Evolutionary conservation across 257 asterid species (phyloP).

Genomic region (Catharanthus roseus): DNA sequence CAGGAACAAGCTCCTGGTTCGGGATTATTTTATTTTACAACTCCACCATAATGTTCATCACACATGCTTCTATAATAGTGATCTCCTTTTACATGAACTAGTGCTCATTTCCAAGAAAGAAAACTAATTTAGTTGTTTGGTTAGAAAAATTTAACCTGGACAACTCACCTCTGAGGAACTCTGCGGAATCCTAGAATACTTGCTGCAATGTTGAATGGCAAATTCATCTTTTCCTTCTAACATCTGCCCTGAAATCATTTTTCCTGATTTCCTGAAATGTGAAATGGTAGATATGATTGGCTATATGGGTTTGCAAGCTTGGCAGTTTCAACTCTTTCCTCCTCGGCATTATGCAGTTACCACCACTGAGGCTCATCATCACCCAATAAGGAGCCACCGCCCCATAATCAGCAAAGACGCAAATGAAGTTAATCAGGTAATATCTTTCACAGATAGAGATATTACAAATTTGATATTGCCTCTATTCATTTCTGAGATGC

Average conservation of each 20-base stretch:
- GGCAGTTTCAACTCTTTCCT: neutral
- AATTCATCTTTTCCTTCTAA: neutral
- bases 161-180: neutral
- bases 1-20: neutral
- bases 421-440: neutral
- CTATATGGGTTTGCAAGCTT: neutral
- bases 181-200: neutral
- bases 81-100: neutral
- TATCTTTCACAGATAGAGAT: neutral
- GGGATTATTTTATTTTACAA: neutral
- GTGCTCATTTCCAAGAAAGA: neutral
- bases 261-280: neutral
- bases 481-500: neutral
- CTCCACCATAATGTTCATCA: neutral
- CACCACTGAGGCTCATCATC: neutral
- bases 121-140: neutral
- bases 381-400: neutral
- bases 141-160: neutral
- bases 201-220: neutral
- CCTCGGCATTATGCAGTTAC: neutral
- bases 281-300: neutral
- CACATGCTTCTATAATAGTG: neutral
- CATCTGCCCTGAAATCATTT: neutral
- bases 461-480: neutral
- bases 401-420: neutral